Evolutionary conservation across 768 basidiomycete genomes (phyloP).

Genomic region (Kwoniella mangroviensis): DNA sequence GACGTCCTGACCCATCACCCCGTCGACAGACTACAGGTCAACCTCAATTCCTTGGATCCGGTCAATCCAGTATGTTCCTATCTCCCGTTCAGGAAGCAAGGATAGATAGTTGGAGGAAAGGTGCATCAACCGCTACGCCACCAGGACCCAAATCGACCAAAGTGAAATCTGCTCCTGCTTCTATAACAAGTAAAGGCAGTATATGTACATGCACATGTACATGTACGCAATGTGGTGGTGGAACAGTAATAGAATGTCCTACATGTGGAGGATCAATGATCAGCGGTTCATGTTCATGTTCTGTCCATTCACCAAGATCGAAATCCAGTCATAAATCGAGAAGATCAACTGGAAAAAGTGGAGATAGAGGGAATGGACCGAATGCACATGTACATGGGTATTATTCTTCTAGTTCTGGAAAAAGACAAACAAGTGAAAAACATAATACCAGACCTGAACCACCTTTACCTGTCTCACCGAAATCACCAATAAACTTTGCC

Average conservation of each 20-base stretch:
- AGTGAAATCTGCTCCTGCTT: slow-evolving; percentile 18
- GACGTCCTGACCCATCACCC: neutral
- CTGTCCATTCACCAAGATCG: slow-evolving; percentile 5
- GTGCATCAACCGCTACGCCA: slow-evolving; percentile 5
- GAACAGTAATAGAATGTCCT: neutral
- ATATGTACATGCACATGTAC: slow-evolving; percentile 14
- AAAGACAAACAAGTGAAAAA: slow-evolving; percentile 10
- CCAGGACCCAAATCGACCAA: neutral
- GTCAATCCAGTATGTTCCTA: slow-evolving; percentile 16
- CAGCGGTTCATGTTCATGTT: slow-evolving; percentile 5
- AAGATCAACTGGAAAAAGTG: neutral
- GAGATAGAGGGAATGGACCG: neutral
- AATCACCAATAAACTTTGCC: slow-evolving; percentile 8
- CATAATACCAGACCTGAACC: slow-evolving; percentile 12
- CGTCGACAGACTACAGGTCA: slow-evolving; percentile 11
- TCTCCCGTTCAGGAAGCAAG: slow-evolving; percentile 22
- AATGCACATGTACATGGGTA: slow-evolving; percentile 18
- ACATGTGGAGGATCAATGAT: too few species aligned
- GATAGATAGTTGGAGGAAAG: slow-evolving; percentile 14
- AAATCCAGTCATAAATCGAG: slow-evolving; percentile 10
- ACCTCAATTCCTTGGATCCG: slow-evolving; percentile 8
- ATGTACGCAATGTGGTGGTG: slow-evolving; percentile 7
- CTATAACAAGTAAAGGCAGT: slow-evolving; percentile 14
- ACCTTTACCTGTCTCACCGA: slow-evolving; percentile 7
- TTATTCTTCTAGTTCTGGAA: slow-evolving; percentile 9